Percentiles rank a stretch among this genome's conserved stretches.
Evolutionary conservation across 768 basidiomycete species (phyloP).

Genomic region (Suillus cothurnatus): DNA sequence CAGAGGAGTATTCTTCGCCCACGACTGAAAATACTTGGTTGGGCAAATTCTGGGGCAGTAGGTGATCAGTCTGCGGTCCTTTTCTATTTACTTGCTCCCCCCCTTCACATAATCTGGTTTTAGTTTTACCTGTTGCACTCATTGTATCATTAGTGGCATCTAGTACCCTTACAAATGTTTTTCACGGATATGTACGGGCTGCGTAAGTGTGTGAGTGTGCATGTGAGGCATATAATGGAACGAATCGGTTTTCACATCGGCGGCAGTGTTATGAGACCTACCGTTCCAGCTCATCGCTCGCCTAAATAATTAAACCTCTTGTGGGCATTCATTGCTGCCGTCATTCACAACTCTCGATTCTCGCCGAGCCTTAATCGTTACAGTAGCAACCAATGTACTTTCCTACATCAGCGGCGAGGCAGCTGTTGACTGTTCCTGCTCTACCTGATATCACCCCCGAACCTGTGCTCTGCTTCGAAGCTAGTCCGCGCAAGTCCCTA

Average conservation of each 20-base stretch:
- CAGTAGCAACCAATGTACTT: slow-evolving; percentile 65
- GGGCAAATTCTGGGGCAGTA: slow-evolving; percentile 26
- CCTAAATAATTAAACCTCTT: not conserved
- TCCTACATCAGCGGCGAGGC: slow-evolving; percentile 77
- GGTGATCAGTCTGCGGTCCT: slow-evolving; percentile 20
- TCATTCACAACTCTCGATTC: not conserved
- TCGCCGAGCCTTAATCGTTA: not conserved
- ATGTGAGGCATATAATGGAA: not conserved
- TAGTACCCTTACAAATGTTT: slow-evolving; percentile 23
- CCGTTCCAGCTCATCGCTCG: not conserved
- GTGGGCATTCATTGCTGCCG: not conserved
- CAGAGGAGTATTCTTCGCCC: slow-evolving; percentile 17
- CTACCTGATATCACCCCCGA: slow-evolving; percentile 64
- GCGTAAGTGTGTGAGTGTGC: not conserved
- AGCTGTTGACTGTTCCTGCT: slow-evolving; percentile 69
- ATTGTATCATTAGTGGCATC: slow-evolving; percentile 36
- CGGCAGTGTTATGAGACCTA: slow-evolving; percentile 4
- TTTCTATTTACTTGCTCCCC: slow-evolving; percentile 20
- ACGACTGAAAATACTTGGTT: slow-evolving; percentile 26
- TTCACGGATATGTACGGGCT: slow-evolving; percentile 10
- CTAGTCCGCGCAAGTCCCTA: slow-evolving; percentile 75
- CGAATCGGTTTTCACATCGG: slow-evolving; percentile 12
- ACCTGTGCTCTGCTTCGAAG: slow-evolving; percentile 54
- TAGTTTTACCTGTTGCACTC: slow-evolving; percentile 15
- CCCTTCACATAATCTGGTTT: slow-evolving; percentile 14